These are phyloP conservation scores for Clitopilus passeckerianus DNA, from an alignment of 768 basidiomycete genomes.

Conservation along the genomic window DNA sequence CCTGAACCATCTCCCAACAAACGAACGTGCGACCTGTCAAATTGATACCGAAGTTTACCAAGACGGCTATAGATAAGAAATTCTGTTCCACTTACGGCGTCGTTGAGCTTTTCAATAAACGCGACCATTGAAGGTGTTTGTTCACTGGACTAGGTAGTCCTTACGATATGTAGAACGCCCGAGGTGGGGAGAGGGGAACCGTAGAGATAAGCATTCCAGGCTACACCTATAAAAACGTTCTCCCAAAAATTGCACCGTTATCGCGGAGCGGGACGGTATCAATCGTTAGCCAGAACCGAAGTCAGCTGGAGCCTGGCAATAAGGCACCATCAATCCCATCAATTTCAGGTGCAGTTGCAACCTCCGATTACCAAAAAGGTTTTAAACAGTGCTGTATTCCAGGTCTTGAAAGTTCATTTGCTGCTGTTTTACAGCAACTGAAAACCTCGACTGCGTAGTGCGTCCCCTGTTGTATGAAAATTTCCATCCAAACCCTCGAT, in stretches of 20 bases:
- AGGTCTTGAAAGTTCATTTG: too few species aligned
- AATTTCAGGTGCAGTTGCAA: background rate
- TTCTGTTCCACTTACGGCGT: conserved; percentile 19
- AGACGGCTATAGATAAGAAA: background rate
- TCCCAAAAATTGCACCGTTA: background rate
- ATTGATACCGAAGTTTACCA: background rate
- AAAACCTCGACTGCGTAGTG: too few species aligned
- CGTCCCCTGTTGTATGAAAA: too few species aligned
- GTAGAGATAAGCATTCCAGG: background rate
- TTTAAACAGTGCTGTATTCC: background rate
- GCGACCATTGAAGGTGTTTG: conserved; percentile 14
- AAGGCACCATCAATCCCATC: background rate
- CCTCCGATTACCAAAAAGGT: background rate
- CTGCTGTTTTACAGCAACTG: too few species aligned
- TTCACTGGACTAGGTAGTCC: conserved; percentile 1
- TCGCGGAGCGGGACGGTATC: background rate
- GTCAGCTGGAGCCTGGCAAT: background rate
- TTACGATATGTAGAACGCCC: background rate
- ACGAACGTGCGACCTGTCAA: conserved; percentile 37
- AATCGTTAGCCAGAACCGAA: background rate
- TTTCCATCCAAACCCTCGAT: background rate
- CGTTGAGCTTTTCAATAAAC: conserved; percentile 18
- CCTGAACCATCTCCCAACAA: conserved; percentile 63
- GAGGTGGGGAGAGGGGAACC: background rate
- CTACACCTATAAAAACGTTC: background rate